Percentiles rank a stretch among this genome's conserved stretches.
phyloP scores from a whole-genome alignment of 768 basidiomycete genomes.

The Leccinum incarnatum region DNA sequence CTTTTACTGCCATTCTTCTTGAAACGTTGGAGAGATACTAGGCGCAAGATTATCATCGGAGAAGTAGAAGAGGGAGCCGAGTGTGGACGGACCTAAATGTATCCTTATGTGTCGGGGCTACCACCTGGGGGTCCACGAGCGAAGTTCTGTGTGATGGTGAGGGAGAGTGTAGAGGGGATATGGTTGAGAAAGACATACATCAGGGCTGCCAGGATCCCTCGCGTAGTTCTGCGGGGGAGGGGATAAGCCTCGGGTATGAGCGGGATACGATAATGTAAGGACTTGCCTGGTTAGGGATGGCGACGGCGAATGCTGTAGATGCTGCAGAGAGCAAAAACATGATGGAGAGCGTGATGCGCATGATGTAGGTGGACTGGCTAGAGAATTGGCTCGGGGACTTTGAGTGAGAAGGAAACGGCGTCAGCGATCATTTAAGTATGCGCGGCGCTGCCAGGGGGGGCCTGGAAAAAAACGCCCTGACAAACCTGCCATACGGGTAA shows the following conservation, averaged over 20 bases:
- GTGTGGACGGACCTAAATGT: background rate
- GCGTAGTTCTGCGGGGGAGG: background rate
- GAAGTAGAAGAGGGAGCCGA: background rate
- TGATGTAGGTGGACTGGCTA: background rate
- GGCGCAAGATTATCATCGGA: background rate
- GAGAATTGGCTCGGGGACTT: too few species aligned
- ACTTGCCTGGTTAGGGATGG: slow-evolving; percentile 18
- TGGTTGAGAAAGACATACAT: background rate
- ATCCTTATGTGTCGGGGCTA: too few species aligned
- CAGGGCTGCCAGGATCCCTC: too few species aligned
- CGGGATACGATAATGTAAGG: background rate
- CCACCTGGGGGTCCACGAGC: too few species aligned
- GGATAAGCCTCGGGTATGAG: background rate
- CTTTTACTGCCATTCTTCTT: background rate
- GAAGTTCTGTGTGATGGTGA: background rate
- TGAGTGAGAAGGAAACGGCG: too few species aligned
- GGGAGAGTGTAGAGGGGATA: background rate
- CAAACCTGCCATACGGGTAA: too few species aligned
- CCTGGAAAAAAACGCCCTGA: too few species aligned
- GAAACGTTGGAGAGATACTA: background rate
- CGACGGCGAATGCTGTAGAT: slow-evolving; percentile 7
- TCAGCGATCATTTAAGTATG: too few species aligned
- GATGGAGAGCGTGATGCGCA: slow-evolving; percentile 15
- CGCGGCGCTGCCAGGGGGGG: too few species aligned
- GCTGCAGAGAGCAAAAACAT: slow-evolving; percentile 13